Evolutionary conservation across 768 basidiomycete species (phyloP).

Genomic region (Rhodotorula toruloides): DNA sequence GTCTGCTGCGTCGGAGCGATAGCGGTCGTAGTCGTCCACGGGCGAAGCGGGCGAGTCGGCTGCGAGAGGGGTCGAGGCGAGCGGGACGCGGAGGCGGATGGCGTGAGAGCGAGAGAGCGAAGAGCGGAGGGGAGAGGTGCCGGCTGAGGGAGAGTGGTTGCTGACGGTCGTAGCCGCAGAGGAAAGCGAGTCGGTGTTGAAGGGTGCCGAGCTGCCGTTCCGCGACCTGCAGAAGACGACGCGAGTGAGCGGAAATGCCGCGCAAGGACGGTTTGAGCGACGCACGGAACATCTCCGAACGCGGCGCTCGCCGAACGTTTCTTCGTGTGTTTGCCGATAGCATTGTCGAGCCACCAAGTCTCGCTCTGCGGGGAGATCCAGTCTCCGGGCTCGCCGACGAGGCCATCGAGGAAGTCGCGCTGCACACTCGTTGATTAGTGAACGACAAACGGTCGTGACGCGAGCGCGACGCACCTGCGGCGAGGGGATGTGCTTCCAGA

Average conservation of each 20-base stretch:
- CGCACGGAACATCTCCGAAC: neutral
- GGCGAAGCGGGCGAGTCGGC: neutral
- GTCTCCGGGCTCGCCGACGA: conserved; percentile 14
- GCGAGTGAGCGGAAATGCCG: neutral
- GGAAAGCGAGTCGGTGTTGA: conserved; percentile 11
- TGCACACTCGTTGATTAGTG: neutral
- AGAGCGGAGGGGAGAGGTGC: neutral
- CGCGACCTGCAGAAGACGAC: neutral
- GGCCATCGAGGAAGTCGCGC: conserved; percentile 12
- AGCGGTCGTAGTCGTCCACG: conserved; percentile 22
- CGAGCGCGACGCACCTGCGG: conserved; percentile 13
- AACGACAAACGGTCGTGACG: neutral
- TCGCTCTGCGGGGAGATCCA: conserved; percentile 20
- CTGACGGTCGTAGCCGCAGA: neutral
- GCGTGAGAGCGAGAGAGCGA: conserved; percentile 12
- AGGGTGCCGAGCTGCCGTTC: neutral
- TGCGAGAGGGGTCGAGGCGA: neutral
- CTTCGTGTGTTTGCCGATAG: conserved; percentile 4
- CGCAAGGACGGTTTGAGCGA: neutral
- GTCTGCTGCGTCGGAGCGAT: neutral
- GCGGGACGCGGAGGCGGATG: conserved; percentile 11
- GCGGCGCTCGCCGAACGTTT: neutral
- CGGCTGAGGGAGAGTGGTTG: neutral
- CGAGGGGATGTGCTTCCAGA: conserved; percentile 15
- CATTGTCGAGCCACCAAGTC: conserved; percentile 32